Evolutionary conservation across 305 asterid genomes (phyloP).

Genomic region (Nicotiana rustica): DNA sequence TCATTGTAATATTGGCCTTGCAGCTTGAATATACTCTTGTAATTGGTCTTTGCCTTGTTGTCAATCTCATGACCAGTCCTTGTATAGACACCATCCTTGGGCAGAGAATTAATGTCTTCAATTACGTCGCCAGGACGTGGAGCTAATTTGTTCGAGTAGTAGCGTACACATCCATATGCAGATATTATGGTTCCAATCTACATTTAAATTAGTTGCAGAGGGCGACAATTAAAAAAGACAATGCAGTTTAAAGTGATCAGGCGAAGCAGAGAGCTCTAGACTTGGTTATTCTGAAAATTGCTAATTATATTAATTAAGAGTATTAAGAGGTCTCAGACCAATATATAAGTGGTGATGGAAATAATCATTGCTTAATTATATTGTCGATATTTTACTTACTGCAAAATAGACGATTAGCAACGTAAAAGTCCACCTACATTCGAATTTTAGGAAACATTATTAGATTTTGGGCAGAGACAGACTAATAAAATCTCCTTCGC

Average conservation of each 20-base stretch:
- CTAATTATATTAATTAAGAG: too few relatives aligned
- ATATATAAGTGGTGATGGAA: background rate
- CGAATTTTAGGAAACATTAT: background rate
- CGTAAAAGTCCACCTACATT: slow-evolving; percentile 33
- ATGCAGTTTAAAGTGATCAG: background rate
- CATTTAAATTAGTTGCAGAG: background rate
- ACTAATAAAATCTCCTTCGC: background rate
- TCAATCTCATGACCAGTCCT: background rate
- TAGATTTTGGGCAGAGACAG: too few relatives aligned
- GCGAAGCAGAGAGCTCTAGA: background rate
- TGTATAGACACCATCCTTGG: too few relatives aligned
- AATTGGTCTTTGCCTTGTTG: background rate
- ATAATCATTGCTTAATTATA: background rate
- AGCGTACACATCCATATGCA: slow-evolving; percentile 34
- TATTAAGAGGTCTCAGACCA: background rate
- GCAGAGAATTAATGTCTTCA: too few relatives aligned
- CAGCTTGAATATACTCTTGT: background rate
- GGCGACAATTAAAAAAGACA: background rate
- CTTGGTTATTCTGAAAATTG: background rate
- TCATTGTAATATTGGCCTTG: background rate
- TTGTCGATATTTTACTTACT: background rate
- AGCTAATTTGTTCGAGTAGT: background rate
- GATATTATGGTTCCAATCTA: slow-evolving; percentile 33
- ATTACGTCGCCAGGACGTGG: background rate
- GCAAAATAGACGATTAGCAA: slow-evolving; percentile 28